phyloP scores from a whole-genome alignment of 2,329 filamentous ascomycete species.

The Colletotrichum sp. region DNA sequence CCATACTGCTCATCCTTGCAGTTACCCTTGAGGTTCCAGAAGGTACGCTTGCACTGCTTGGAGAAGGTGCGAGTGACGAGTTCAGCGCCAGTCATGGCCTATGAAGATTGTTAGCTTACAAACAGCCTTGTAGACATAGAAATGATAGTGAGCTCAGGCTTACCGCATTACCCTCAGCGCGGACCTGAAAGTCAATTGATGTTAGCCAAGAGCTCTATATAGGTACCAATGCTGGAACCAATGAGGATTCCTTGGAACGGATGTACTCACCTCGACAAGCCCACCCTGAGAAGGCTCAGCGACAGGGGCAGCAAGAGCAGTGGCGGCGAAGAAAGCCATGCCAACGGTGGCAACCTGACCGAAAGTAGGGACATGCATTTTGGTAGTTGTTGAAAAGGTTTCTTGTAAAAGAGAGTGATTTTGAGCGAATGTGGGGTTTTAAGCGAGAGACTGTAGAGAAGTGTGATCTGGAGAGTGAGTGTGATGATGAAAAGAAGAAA shows the following conservation, averaged over 20 bases:
- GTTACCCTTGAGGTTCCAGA: not conserved
- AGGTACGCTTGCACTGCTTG: constrained; percentile 11
- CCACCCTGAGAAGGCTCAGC: not conserved
- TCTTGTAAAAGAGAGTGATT: not conserved
- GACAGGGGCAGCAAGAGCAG: constrained; percentile 3
- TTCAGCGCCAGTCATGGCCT: not conserved
- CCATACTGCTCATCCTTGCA: not conserved
- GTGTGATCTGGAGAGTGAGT: constrained; percentile 2
- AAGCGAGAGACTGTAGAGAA: not conserved
- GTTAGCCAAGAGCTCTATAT: not conserved
- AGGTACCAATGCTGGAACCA: not conserved
- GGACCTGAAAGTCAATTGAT: not conserved
- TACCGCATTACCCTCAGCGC: not conserved
- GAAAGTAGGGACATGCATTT: constrained; percentile 16
- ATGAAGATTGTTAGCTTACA: not conserved
- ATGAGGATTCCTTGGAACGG: not conserved
- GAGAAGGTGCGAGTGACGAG: not conserved
- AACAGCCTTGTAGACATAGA: not conserved
- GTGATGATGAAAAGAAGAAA: not conserved
- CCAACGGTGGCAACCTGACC: constrained; percentile 16
- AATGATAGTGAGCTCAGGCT: not conserved
- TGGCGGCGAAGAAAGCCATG: constrained; percentile 9
- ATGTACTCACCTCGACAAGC: not conserved
- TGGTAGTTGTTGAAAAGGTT: not conserved
- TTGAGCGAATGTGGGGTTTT: not conserved